Percentiles rank a stretch among this genome's conserved stretches.
phyloP scores from a whole-genome alignment of 306 rosid genomes.

The Vigna unguiculata region DNA sequence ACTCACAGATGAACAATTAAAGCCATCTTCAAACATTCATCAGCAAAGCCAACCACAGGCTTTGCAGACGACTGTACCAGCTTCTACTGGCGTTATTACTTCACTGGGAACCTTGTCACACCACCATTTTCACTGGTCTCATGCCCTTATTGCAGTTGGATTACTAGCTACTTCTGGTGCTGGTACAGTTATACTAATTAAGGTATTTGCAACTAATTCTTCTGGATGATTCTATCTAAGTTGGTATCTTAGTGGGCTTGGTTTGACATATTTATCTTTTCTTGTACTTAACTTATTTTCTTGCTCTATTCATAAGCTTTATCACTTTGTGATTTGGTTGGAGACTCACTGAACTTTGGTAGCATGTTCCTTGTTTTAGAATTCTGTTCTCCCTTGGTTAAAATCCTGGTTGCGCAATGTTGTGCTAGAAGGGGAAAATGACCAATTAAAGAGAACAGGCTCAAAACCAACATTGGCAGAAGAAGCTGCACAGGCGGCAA shows the following conservation, averaged over 20 bases:
- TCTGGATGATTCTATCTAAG: constrained; percentile 20
- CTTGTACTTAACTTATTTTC: constrained; percentile 11
- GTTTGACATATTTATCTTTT: constrained; percentile 35
- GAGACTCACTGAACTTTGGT: constrained; percentile 39
- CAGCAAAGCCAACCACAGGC: constrained; percentile 53
- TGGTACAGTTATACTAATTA: constrained; percentile 72
- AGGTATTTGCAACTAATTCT: constrained; percentile 55
- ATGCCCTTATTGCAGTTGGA: constrained; percentile 75
- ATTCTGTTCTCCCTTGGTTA: constrained; percentile 70
- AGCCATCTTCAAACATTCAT: constrained; percentile 53
- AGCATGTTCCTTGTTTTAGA: constrained; percentile 56
- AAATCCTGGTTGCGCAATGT: constrained; percentile 85
- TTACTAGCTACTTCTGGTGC: constrained; percentile 67
- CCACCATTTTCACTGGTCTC: constrained; percentile 70
- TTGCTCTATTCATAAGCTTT: constrained; percentile 10
- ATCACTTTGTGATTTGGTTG: constrained; percentile 21
- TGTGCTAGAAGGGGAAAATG: constrained; percentile 66
- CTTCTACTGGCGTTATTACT: constrained; percentile 49
- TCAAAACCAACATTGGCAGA: constrained; percentile 70
- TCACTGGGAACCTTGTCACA: constrained; percentile 46
- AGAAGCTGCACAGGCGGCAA: constrained; percentile 80
- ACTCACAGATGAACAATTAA: constrained; percentile 60
- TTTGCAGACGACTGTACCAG: constrained; percentile 58
- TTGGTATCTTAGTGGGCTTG: constrained; percentile 23
- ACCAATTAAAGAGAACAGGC: constrained; percentile 45